Base-by-base conservation (phyloP, 225 moss, liverwort and hornwort genomes). In the Pseudoscleropodium purum region DNA sequence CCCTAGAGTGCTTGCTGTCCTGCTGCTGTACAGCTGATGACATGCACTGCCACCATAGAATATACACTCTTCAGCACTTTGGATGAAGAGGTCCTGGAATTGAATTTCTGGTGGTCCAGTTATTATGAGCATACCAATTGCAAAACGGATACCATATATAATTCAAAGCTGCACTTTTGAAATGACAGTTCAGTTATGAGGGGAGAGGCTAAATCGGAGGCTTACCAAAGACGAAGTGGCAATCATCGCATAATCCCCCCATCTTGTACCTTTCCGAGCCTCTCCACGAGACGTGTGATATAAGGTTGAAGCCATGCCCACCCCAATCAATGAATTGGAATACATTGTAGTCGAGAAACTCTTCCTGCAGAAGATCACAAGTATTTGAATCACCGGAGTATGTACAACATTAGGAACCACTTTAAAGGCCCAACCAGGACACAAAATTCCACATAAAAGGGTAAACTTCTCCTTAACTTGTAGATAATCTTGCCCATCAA, bases 201-300 rank as follows among this genome's bases (percentile, higher is more conserved):
- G 30, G 85, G 54, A 78, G 36, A 84, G n/a, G 11, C 69, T 14
- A 49, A 47, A 84, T 24, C 62, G 23, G 49, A 85, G 47, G 60
- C 81, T 75, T 95, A 99, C 99, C 96, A 97, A 39, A 84, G 94
- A 93, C 72, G 99, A 94, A 78, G 97, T 85, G 72, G 97, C 99
- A 91, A 99, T 96, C 99, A 97, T 99, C 47, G 94, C 95, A 93
- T 99, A 97, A 89, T 99, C 99, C 26, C 93, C 96, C 94, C 95
- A 95, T 95, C 99, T 94, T 77, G 96, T 96, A 76, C 92, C n/a
- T 82, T 94, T 97, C 69, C 97, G 93, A 73, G 86, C 87, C 79
- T 96, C 93, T 51, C 99, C 97, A 88, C 97, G 93, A 86, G 99
- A 97, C 57, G 94, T 93, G 79, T 99, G 99, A 85, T 99, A 99